Percentiles rank a stretch among this genome's conserved stretches.
Evolutionary conservation across 116 monocot genomes (phyloP).

Genomic region (Cymodocea nodosa): DNA sequence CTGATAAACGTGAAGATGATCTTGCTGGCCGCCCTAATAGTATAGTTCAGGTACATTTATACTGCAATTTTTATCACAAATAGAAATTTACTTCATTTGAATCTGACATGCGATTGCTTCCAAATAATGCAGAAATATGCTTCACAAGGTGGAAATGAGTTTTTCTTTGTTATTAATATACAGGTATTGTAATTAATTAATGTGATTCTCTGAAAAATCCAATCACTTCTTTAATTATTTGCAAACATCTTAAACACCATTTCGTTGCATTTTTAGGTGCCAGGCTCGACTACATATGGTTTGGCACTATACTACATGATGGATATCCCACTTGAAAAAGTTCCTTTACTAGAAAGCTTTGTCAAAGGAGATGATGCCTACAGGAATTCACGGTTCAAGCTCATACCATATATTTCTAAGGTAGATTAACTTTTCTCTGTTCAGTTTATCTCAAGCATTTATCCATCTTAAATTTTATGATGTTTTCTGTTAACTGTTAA

Average conservation of each 20-base stretch:
- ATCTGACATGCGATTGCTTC: not conserved
- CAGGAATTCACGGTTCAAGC: slow-evolving; percentile 89
- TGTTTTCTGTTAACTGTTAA: too few species aligned
- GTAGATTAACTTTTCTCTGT: slow-evolving; percentile 12
- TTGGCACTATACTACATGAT: slow-evolving; percentile 84
- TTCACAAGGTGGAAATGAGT: slow-evolving; percentile 67
- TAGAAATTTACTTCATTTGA: not conserved
- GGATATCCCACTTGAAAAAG: slow-evolving; percentile 49
- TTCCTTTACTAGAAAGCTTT: slow-evolving; percentile 63
- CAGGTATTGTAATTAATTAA: slow-evolving; percentile 28
- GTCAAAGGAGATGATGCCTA: slow-evolving; percentile 74
- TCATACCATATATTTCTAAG: slow-evolving; percentile 92
- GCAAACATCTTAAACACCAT: too few species aligned
- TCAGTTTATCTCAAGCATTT: not conserved
- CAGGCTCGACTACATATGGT: slow-evolving; percentile 76
- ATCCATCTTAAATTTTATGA: not conserved
- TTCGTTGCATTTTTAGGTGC: slow-evolving; percentile 36
- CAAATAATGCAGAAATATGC: slow-evolving; percentile 55
- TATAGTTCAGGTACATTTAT: slow-evolving; percentile 67
- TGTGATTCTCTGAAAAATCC: too few species aligned
- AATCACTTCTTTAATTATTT: too few species aligned
- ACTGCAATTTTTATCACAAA: not conserved
- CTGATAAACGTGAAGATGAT: slow-evolving; percentile 97
- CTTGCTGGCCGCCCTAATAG: slow-evolving; percentile 75
- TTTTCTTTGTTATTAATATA: slow-evolving; percentile 83